Evolutionary conservation across 2,329 filamentous ascomycete genomes (phyloP).

Genomic region (Bertia moriformis): DNA sequence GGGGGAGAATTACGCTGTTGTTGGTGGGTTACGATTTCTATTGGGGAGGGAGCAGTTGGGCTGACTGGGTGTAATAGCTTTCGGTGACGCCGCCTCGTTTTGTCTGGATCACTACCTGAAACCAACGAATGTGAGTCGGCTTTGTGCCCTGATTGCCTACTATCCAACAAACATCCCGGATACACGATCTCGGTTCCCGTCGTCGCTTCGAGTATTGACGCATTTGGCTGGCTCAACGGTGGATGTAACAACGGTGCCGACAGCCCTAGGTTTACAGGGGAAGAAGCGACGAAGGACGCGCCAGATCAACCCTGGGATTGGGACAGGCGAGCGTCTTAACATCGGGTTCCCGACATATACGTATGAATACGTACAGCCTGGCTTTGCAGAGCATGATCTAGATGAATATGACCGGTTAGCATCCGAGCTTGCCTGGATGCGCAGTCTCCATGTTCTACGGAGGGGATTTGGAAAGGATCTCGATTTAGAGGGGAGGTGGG

Average conservation of each 20-base stretch:
- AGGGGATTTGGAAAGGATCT: constrained; percentile 41
- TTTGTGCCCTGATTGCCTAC: not conserved
- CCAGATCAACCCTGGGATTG: not conserved
- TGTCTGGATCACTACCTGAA: not conserved
- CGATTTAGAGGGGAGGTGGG: constrained; percentile 46
- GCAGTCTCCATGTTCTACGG: constrained; percentile 34
- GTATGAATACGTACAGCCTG: constrained; percentile 22
- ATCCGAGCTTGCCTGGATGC: constrained; percentile 38
- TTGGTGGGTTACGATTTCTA: not conserved
- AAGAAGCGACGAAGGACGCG: not conserved
- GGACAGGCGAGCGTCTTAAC: not conserved
- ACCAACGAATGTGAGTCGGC: not conserved
- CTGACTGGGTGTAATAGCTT: not conserved
- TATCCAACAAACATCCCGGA: not conserved
- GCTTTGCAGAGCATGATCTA: constrained; percentile 46
- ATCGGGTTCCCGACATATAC: not conserved
- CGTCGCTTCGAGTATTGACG: not conserved
- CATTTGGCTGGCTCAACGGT: not conserved
- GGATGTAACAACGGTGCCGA: not conserved
- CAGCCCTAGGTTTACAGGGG: not conserved
- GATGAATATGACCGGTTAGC: constrained; percentile 41
- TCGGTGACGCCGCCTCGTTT: not conserved
- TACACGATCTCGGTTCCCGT: not conserved
- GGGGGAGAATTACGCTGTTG: not conserved
- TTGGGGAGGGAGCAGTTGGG: too few relatives aligned